Evolutionary conservation across 2,329 filamentous ascomycete genomes (phyloP), one percentile per base, ranked within the genome.

Genomic region (Penicillium sp.): DNA sequence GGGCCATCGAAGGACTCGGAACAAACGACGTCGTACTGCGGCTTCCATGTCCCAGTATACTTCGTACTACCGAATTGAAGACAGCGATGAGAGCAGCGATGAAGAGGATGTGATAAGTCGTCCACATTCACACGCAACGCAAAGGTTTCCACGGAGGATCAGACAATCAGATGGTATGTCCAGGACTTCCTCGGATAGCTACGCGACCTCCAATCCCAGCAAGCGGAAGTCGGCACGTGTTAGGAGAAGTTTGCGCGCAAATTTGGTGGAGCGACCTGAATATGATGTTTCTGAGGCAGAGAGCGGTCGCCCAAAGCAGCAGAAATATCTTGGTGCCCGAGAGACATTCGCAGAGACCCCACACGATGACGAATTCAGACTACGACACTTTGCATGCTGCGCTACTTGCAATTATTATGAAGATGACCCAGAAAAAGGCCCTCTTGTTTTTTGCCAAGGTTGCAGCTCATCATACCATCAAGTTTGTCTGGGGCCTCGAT

Each of bases 381-480:
- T 80, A 19, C 82, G 84, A 10, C 94, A 99, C 71, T 84, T 82
- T 43, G 78, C 83, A 36, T 78, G 77, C 7, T 99, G 94, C 71
- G 87, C 90, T 61, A 82, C 85, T 2, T 99, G 94, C 68, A 77
- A 75, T 44, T 74, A 77, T n/a, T 74, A 71, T 14, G 81, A 82
- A 8, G 77, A 82, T 44, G 77, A 81, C 19, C 71, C 75, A 1
- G 81, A 79, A 53, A 88, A 87, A 67, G 91, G 90, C 1, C 79
- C 83, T 34, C 78, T 99, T 21, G 82, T 99, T 29, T 87, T 88
- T 67, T 99, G 94, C 64, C 95, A 99, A 75, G 94, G 94, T 26
- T 99, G 94, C 70, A 91, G 88, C 2, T 79, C 87, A 44, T 82
- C 89, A 0, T 96, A 91, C 63, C 94, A 99, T 74, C 91, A 90